phyloP scores from a whole-genome alignment of 2,329 filamentous ascomycete genomes.

The Microdochium trichocladiopsis region DNA sequence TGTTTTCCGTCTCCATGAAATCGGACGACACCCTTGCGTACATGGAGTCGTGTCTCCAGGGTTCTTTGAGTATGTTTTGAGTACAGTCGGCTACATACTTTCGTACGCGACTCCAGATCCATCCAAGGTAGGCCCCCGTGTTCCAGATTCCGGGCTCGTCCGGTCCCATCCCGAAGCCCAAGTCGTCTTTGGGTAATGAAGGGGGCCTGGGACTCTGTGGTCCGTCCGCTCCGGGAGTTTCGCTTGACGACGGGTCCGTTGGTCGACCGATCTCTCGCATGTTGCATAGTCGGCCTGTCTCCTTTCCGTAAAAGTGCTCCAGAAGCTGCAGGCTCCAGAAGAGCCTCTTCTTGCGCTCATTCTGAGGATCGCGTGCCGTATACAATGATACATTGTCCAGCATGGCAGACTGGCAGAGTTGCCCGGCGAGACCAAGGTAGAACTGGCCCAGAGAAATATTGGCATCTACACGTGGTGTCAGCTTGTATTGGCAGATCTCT shows the following conservation, averaged over 20 bases:
- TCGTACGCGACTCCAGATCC: constrained; percentile 41
- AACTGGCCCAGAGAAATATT: constrained; percentile 41
- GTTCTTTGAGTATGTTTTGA: constrained; percentile 37
- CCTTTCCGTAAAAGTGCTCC: constrained; percentile 41
- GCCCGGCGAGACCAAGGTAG: constrained; percentile 39
- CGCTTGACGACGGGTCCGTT: constrained; percentile 15
- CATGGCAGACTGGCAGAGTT: constrained; percentile 42
- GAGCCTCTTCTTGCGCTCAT: constrained; percentile 38
- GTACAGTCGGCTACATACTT: constrained; percentile 41
- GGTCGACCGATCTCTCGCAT: constrained; percentile 34
- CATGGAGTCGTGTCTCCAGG: constrained; percentile 43
- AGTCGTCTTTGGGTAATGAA: constrained; percentile 33
- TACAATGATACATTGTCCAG: constrained; percentile 35
- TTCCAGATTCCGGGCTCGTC: constrained; percentile 43
- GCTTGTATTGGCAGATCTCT: background rate
- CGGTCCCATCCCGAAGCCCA: constrained; percentile 24
- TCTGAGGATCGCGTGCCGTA: constrained; percentile 19
- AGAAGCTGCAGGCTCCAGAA: constrained; percentile 45
- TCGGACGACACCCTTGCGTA: constrained; percentile 42
- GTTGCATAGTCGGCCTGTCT: constrained; percentile 32
- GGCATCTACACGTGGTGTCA: constrained; percentile 28
- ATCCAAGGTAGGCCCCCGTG: constrained; percentile 37
- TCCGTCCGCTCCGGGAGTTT: constrained; percentile 11
- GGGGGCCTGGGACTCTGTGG: constrained; percentile 24
- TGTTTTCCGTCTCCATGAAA: constrained; percentile 42